phyloP scores from a whole-genome alignment of 495 filamentous ascomycete genomes.

The Talaromyces thailandensis region DNA sequence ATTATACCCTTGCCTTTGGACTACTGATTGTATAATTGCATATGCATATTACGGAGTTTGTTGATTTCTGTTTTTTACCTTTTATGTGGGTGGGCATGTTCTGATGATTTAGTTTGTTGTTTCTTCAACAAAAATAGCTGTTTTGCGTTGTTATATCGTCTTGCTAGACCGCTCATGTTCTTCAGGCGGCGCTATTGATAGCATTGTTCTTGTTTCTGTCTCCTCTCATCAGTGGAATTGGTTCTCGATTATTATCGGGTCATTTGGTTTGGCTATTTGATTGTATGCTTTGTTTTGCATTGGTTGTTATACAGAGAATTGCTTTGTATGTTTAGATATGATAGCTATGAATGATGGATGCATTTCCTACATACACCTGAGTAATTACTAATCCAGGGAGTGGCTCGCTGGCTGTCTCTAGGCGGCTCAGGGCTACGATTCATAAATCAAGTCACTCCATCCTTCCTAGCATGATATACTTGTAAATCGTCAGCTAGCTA shows the following conservation, averaged over 20 bases:
- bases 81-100: slow-evolving; percentile 2
- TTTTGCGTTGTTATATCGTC: background rate
- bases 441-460: background rate
- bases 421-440: background rate
- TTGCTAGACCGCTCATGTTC: background rate
- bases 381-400: background rate
- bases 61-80: background rate
- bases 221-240: background rate
- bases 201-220: background rate
- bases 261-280: background rate
- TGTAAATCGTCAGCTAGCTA: background rate
- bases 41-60: background rate
- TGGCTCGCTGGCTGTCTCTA: background rate
- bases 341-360: background rate
- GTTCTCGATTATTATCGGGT: background rate
- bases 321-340: slow-evolving; percentile 2
- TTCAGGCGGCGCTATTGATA: background rate
- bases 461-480: background rate
- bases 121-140: background rate
- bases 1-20: slow-evolving; percentile 3
- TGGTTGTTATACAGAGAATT: slow-evolving; percentile 1
- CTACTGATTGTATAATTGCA: slow-evolving; percentile 4
- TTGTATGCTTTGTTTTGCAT: background rate
- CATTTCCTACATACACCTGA: background rate
- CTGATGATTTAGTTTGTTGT: slow-evolving; percentile 1